Percentiles rank a stretch among this genome's conserved stretches.
Conservation (phyloP, 306 rosid genomes). For the Corylus americana region DNA sequence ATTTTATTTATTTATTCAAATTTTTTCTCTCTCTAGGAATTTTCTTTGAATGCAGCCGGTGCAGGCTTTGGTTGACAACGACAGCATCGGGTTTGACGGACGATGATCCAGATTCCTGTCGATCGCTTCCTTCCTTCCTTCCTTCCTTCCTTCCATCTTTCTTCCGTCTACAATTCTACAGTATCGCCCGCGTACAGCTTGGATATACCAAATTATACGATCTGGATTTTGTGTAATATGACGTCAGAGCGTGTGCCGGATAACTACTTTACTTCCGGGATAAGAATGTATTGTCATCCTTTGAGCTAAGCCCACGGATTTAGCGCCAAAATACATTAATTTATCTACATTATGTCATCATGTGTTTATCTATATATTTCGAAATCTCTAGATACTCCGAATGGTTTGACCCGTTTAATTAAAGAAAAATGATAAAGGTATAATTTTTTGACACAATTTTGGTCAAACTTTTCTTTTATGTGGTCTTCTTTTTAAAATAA, state of each 20-base stretch:
- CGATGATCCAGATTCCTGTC: constrained; percentile 44
- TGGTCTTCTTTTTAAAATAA: too few relatives aligned
- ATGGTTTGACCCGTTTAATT: too few relatives aligned
- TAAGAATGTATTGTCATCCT: neutral
- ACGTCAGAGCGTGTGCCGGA: constrained; percentile 13
- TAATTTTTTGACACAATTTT: too few relatives aligned
- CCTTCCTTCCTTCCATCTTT: constrained; percentile 15
- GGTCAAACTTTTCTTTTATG: too few relatives aligned
- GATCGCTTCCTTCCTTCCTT: constrained; percentile 28
- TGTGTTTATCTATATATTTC: too few relatives aligned
- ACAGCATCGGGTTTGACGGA: constrained; percentile 52
- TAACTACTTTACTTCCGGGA: neutral
- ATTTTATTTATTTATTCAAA: neutral
- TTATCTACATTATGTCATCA: too few relatives aligned
- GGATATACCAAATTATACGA: constrained; percentile 32
- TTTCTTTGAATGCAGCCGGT: constrained; percentile 28
- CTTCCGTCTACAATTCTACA: neutral
- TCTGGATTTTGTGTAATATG: constrained; percentile 17
- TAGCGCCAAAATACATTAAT: too few relatives aligned
- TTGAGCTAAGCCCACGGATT: neutral
- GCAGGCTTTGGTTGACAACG: constrained; percentile 36
- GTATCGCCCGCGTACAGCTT: constrained; percentile 27
- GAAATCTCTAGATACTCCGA: too few relatives aligned
- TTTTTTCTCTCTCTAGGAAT: constrained; percentile 25
- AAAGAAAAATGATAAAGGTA: too few relatives aligned